phyloP scores from a whole-genome alignment of 148 eudicot species.

The Rhododendron kiyosumense region DNA sequence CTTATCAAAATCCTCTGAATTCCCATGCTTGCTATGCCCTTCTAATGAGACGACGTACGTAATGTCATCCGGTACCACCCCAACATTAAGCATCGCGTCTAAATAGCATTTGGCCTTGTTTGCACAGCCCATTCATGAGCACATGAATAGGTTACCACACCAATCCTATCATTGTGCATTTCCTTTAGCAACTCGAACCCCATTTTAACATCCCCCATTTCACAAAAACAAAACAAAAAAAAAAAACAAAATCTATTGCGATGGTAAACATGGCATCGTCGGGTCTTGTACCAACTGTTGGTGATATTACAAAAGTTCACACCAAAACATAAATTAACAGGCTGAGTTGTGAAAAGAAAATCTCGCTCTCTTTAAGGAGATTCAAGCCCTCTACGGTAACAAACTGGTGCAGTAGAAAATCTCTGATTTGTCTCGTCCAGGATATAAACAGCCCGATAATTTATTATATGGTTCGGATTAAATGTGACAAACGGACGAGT shows the following conservation, averaged over 20 bases:
- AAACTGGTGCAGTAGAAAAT: no score
- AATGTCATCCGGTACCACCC: constrained; percentile 63
- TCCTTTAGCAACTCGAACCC: constrained; percentile 60
- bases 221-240: constrained; percentile 14
- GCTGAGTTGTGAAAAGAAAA: no score
- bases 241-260: constrained; percentile 35
- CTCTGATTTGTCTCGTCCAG: no score
- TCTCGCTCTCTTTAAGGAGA: no score
- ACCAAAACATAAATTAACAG: no score
- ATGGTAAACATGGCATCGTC: constrained; percentile 54
- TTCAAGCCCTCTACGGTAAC: no score
- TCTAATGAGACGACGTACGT: constrained; percentile 66
- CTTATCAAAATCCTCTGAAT: constrained; percentile 25
- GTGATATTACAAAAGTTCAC: no score
- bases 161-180: constrained; percentile 44
- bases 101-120: constrained; percentile 53
- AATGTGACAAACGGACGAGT: no score
- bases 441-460: no score
- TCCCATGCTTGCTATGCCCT: constrained; percentile 50
- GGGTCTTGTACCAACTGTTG: constrained; percentile 36
- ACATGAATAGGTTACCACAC: constrained; percentile 63
- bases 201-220: constrained; percentile 29
- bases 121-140: constrained; percentile 75
- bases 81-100: constrained; percentile 64
- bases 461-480: no score